Base-by-base conservation (phyloP, 1,139 yeast genomes). In the Taphrina pruni region DNA sequence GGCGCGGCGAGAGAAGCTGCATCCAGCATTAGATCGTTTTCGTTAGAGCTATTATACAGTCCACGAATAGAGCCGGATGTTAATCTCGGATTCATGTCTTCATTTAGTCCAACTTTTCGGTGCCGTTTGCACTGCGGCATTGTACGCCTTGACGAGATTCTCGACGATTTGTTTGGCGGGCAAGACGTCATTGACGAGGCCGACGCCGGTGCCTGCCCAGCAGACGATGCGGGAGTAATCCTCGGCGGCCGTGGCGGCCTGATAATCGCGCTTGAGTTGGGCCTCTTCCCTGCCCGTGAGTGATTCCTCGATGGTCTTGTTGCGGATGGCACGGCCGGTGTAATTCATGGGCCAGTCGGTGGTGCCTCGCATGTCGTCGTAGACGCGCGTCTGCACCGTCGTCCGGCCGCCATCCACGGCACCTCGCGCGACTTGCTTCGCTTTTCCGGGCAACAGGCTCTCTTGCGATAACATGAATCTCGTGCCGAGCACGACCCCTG, bases 161-260 rank as follows among this genome's bases (percentile, higher is more conserved):
- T n/a, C 54, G n/a, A 70, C 62, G 38, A 71, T 58, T 38, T 60
- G 66, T 12, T 52, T 55, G n/a, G 73, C 72, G 14, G 72, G 65
- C 11, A 58, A 56, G 26, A 62, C 51, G 32, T 64, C 54, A 36
- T 62, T 43, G 36, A 70, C 66, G 11, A 71, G 61, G 17, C 73
- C 73, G 26, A 71, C 69, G n/a, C 72, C 72, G 14, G 72, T 65
- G 4, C 73, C 73, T 3, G 70, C 73, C 65, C 65, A 71, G 39
- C 71, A 60, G 17, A 70, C 70, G 39, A 70, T 50, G 20, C 72
- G 62, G n/a, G 69, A 41, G 50, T 50, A 70, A 51, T 71, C 70
- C 11, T 57, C 55, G 11, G 43, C 56, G 17, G 38, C 26, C 35
- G 41, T 61, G 6, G 72, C 73, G 5, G 55, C 55, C 7, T 55